phyloP scores from a whole-genome alignment of 2,329 filamentous ascomycete species.

The Epichloe baconii region DNA sequence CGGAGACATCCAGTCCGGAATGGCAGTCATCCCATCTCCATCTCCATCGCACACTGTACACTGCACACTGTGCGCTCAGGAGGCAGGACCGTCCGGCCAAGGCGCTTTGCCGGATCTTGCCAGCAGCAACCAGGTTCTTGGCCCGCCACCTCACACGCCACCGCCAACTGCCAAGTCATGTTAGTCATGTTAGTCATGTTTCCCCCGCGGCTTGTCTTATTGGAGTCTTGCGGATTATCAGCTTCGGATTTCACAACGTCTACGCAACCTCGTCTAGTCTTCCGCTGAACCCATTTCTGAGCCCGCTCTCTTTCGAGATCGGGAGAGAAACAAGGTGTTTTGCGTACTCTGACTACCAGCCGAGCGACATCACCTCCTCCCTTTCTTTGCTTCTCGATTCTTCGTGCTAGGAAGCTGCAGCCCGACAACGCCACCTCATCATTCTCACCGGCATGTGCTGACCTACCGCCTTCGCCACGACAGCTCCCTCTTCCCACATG shows the following conservation, averaged over 20 bases:
- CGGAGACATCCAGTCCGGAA: no score
- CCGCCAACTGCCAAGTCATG: no score
- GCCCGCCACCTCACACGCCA: neutral
- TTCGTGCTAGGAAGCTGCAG: neutral
- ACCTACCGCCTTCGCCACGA: conserved; percentile 2
- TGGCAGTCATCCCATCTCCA: no score
- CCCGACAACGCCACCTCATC: conserved; percentile 4
- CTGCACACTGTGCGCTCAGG: no score
- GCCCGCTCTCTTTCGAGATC: neutral
- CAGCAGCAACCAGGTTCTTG: neutral
- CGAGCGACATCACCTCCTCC: neutral
- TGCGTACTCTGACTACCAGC: neutral
- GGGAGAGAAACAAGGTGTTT: neutral
- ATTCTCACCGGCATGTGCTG: conserved; percentile 5
- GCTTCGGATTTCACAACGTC: neutral
- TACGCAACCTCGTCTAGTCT: neutral
- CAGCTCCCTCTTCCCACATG: neutral
- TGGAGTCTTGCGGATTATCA: neutral
- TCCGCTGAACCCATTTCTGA: neutral
- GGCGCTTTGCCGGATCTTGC: no score
- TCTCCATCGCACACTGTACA: no score
- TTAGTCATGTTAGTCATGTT: neutral
- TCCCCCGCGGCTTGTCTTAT: neutral
- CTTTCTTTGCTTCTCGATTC: neutral
- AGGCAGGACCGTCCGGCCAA: no score